phyloP scores from a whole-genome alignment of 345 rosid genomes.

The Melaleuca quinquenervia region DNA sequence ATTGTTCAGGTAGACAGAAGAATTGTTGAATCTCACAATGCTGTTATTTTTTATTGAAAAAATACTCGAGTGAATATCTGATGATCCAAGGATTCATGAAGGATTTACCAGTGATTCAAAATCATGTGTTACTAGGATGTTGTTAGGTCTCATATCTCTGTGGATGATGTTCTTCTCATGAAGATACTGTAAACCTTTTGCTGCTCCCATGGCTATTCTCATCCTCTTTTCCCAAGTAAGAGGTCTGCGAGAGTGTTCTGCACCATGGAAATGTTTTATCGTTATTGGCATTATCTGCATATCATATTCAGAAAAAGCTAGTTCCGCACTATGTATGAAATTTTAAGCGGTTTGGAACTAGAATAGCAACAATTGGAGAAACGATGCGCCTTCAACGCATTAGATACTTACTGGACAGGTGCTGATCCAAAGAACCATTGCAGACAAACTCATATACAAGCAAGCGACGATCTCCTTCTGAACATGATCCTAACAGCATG shows the following conservation, averaged over 20 bases:
- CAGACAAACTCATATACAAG: constrained; percentile 63
- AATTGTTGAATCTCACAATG: neutral
- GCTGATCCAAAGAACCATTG: constrained; percentile 48
- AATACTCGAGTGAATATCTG: neutral
- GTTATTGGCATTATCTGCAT: neutral
- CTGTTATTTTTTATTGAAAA: neutral
- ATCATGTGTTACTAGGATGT: constrained; percentile 61
- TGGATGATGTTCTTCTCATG: constrained; percentile 50
- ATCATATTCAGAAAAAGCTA: neutral
- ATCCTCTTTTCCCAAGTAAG: constrained; percentile 51
- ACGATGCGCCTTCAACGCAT: neutral
- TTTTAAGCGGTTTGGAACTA: neutral
- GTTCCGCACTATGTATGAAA: neutral
- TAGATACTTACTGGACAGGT: constrained; percentile 38
- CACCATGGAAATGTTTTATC: constrained; percentile 1
- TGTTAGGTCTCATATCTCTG: constrained; percentile 56
- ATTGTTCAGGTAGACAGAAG: neutral
- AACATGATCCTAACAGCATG: constrained; percentile 50
- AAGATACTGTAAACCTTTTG: constrained; percentile 44
- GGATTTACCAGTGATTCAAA: constrained; percentile 39
- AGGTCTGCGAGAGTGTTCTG: constrained; percentile 32
- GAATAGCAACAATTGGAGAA: neutral
- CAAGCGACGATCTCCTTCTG: constrained; percentile 40
- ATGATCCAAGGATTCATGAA: neutral
- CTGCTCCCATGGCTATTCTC: constrained; percentile 51